Evolutionary conservation across 2,329 filamentous ascomycete species (phyloP).

Genomic region (Chrysoporthe cubensis): DNA sequence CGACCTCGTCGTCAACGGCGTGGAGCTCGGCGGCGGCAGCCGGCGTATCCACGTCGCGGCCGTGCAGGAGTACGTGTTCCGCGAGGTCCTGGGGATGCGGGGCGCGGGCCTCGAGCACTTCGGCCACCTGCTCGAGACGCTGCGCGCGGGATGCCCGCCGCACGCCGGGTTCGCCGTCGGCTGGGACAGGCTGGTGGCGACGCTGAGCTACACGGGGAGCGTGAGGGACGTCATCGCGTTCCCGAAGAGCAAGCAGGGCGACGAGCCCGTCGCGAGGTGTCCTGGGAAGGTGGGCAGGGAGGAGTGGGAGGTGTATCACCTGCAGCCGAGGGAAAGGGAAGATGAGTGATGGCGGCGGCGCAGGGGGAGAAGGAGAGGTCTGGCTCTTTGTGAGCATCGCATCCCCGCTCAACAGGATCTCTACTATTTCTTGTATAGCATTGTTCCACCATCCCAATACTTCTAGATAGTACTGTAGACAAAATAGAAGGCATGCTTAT

Average conservation of each 20-base stretch:
- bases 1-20: conserved; percentile 92
- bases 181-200: conserved; percentile 82
- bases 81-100: conserved; percentile 80
- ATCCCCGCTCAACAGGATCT: background rate
- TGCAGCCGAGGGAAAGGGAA: conserved; percentile 32
- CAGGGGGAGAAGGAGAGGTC: background rate
- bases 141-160: conserved; percentile 86
- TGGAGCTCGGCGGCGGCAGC: conserved; percentile 92
- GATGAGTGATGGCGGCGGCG: background rate
- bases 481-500: background rate
- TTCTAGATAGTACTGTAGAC: background rate
- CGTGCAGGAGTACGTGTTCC: conserved; percentile 84
- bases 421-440: background rate
- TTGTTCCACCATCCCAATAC: background rate
- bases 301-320: conserved; percentile 53
- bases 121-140: conserved; percentile 78
- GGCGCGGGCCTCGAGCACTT: conserved; percentile 78
- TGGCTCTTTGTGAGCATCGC: background rate
- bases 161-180: conserved; percentile 93
- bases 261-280: conserved; percentile 81
- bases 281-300: conserved; percentile 70
- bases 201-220: conserved; percentile 76
- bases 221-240: conserved; percentile 96
- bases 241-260: conserved; percentile 88
- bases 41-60: conserved; percentile 85